Base-by-base conservation (phyloP, 345 rosid genomes). In the Geranium rotundifolium region DNA sequence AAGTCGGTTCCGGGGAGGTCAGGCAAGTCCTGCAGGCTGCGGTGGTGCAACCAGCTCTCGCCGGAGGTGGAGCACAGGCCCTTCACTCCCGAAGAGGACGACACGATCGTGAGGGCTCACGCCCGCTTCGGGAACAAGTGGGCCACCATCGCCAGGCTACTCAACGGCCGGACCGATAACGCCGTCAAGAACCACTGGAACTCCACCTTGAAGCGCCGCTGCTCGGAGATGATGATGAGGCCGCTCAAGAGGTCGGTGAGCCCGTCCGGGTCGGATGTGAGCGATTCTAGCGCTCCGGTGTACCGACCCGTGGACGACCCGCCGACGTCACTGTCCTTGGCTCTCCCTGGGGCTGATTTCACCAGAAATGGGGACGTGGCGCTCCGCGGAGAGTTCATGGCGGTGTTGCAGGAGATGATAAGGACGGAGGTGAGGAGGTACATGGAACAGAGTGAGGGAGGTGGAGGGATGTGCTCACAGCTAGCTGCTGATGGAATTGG, bases 11-110 rank as follows among this genome's bases (percentile, higher is more conserved):
- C 97, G 6, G 97, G 97, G 16, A 78, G 97, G 37, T 88, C 97
- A 13, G 93, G 96, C 0, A 88, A 88, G 66, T 90, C 97, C 12
- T 90, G 97, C 50, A 72, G 97, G 57, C 81, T 87, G 60, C 82
- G 97, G 17, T 90, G 97, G 97, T 87, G 95, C 70, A 87, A 90
- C 78, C 97, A 90, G 84, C 79, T 90, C 0, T 90, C 97, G 0
- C 97, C 97, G 0, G 84, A 81, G 76, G 97, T 90, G 0, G 93
- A 88, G 74, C 97, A 86, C 76, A 80, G 96, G 17, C 82, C 88
- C 4, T 90, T 88, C 62, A 75, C 84, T 0, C 31, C 84, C 1
- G 89, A 90, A 29, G 97, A 90, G 59, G 91, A 88, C 66, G 86
- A 88, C 14, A 86, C 77, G 52, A 90, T 88, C 52, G 63, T 86